These are phyloP conservation scores for Sisymbrium altissimum DNA, from an alignment of 345 rosid species.

Conservation along the genomic window DNA sequence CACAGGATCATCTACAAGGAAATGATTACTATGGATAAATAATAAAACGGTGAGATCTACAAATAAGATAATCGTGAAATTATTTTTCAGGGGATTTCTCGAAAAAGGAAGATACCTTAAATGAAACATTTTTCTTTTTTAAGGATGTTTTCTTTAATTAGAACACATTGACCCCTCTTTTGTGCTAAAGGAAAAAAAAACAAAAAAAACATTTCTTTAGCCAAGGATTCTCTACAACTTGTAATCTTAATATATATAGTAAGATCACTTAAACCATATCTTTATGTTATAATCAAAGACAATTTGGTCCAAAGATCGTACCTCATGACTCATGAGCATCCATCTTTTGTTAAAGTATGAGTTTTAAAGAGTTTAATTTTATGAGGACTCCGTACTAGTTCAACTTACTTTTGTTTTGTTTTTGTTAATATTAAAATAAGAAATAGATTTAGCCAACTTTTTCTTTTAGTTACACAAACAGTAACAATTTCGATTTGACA, in stretches of 20 bases:
- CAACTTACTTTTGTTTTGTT: slow-evolving; percentile 15
- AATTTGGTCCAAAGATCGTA: slow-evolving; percentile 28
- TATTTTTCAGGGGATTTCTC: slow-evolving; percentile 8
- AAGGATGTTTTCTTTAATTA: slow-evolving; percentile 35
- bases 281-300: slow-evolving; percentile 12
- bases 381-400: slow-evolving; percentile 22
- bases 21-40: not conserved
- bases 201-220: slow-evolving; percentile 26
- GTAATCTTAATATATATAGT: not conserved
- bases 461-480: not conserved
- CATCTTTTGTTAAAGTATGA: slow-evolving; percentile 30
- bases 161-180: slow-evolving; percentile 30
- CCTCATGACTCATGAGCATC: slow-evolving; percentile 30
- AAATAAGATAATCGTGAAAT: slow-evolving; percentile 17
- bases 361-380: slow-evolving; percentile 17
- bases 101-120: slow-evolving; percentile 36
- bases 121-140: slow-evolving; percentile 36
- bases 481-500: not conserved
- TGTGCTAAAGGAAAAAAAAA: slow-evolving; percentile 15
- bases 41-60: slow-evolving; percentile 8
- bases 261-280: slow-evolving; percentile 8
- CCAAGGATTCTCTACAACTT: slow-evolving; percentile 20
- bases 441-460: not conserved
- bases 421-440: not conserved
- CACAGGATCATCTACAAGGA: slow-evolving; percentile 18